Conservation (phyloP, 179 eudicot species). For the Carnegiea gigantea region DNA sequence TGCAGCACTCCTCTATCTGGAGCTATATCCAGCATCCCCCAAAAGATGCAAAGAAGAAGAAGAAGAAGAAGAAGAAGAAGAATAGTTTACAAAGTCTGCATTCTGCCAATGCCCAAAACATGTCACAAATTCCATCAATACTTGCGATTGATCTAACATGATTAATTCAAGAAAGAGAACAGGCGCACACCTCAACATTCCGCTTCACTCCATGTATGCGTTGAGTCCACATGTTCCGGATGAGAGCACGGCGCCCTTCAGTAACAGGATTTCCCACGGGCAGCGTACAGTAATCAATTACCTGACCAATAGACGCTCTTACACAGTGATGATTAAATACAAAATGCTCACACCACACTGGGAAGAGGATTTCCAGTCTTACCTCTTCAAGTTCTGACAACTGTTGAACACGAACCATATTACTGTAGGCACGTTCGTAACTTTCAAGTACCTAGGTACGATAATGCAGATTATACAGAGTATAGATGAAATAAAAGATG, state of each 20-base stretch:
- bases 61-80: neutral
- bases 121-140: neutral
- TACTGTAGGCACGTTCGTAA: conserved; percentile 94
- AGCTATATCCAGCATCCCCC: neutral
- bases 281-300: conserved; percentile 90
- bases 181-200: conserved; percentile 73
- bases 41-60: neutral
- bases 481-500: neutral
- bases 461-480: neutral
- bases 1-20: neutral
- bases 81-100: neutral
- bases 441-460: conserved; percentile 84
- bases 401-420: conserved; percentile 99
- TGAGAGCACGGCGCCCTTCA: conserved; percentile 85
- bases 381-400: conserved; percentile 98
- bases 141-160: neutral
- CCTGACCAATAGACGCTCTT: conserved; percentile 40
- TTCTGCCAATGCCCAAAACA: neutral
- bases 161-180: neutral
- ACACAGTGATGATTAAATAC: neutral
- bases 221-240: conserved; percentile 96
- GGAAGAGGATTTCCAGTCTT: conserved; percentile 14
- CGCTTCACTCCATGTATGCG: conserved; percentile 92
- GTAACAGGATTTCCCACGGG: conserved; percentile 78
- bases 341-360: neutral